These are phyloP conservation scores for Ophiostoma tasmaniense DNA, from an alignment of 2,329 filamentous ascomycete genomes.

Conservation along the genomic window DNA sequence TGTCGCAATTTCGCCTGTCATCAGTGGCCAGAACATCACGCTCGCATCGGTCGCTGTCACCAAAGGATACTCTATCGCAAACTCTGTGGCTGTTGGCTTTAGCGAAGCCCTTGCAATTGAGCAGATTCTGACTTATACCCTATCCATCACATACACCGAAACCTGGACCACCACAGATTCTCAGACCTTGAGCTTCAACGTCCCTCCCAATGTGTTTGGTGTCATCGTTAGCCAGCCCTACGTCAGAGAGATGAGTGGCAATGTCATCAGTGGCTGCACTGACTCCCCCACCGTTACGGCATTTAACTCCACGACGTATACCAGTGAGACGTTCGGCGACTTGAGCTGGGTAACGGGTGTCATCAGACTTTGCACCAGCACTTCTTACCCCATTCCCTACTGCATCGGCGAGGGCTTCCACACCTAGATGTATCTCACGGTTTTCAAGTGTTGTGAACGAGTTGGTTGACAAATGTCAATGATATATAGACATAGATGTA, in stretches of 20 bases:
- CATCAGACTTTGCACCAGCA: background rate
- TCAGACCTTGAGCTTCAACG: background rate
- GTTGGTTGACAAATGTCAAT: background rate
- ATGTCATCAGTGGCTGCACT: background rate
- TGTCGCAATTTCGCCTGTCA: background rate
- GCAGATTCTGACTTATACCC: background rate
- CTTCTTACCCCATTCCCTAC: background rate
- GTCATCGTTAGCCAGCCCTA: slow-evolving; percentile 5
- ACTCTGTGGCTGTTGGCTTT: background rate
- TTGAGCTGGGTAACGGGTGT: background rate
- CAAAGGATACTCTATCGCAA: background rate
- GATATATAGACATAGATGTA: background rate
- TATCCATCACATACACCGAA: background rate
- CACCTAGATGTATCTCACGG: background rate
- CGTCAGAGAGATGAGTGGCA: background rate
- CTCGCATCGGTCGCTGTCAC: background rate
- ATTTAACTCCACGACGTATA: background rate
- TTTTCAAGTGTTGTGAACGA: background rate
- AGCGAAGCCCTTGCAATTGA: too few species aligned
- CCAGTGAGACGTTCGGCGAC: background rate
- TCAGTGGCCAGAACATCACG: background rate
- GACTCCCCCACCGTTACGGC: background rate
- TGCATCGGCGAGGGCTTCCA: slow-evolving; percentile 4
- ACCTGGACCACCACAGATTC: slow-evolving; percentile 1
- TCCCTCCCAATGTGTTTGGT: background rate